These are phyloP conservation scores for Erodium maritimum DNA, from an alignment of 345 rosid species.

Conservation along the genomic window DNA sequence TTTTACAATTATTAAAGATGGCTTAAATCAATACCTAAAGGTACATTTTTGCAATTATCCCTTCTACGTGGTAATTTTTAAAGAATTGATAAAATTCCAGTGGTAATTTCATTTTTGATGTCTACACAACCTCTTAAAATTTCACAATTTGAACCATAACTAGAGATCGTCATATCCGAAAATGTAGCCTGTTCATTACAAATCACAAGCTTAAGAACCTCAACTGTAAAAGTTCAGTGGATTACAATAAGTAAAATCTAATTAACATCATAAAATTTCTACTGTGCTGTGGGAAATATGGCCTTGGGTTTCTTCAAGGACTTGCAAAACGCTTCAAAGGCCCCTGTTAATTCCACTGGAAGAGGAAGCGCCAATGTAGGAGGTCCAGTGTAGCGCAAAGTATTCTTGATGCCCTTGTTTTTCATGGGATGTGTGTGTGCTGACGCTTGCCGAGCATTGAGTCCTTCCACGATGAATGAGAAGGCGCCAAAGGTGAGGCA, in stretches of 20 bases:
- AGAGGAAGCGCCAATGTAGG: conserved; percentile 25
- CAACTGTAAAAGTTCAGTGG: neutral
- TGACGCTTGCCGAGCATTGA: conserved; percentile 74
- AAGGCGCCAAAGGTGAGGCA: conserved; percentile 83
- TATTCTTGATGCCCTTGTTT: conserved; percentile 11
- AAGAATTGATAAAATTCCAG: no score
- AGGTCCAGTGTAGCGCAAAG: neutral
- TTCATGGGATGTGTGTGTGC: conserved; percentile 42
- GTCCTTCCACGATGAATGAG: conserved; percentile 62
- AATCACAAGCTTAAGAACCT: no score
- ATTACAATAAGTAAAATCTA: neutral
- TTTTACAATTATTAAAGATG: no score
- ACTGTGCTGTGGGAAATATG: conserved; percentile 13
- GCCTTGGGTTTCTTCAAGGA: conserved; percentile 35
- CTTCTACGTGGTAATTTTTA: no score
- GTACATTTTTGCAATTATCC: no score
- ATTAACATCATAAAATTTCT: neutral
- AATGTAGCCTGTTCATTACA: neutral
- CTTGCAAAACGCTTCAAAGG: conserved; percentile 59
- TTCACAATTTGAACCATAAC: no score
- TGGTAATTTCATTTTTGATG: no score
- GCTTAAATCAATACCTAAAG: no score
- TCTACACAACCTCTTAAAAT: no score
- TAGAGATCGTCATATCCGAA: no score
- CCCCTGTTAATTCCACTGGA: conserved; percentile 52